Evolutionary conservation across 495 filamentous ascomycete genomes (phyloP).

Genomic region (Penicillium parvum): DNA sequence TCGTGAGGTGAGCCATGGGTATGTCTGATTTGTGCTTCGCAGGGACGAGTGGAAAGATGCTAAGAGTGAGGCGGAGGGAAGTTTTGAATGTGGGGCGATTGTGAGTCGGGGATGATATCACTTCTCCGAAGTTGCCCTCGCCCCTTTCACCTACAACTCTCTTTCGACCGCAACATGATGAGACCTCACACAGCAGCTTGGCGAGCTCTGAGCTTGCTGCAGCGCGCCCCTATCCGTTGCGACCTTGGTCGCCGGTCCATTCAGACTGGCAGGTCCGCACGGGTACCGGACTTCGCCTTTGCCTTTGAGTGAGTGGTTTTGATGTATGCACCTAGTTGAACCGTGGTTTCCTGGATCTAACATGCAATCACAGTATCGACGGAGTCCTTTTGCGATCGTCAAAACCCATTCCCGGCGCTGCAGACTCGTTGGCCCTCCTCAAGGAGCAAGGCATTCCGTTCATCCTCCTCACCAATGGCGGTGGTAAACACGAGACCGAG

Average conservation of each 20-base stretch:
- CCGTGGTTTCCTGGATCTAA: conserved; percentile 4
- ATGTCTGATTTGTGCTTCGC: no score
- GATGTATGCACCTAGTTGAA: conserved; percentile 14
- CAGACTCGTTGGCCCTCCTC: conserved; percentile 67
- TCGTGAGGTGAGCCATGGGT: no score
- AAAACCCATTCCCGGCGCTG: conserved; percentile 73
- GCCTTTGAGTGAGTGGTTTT: conserved; percentile 68
- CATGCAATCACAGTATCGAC: conserved; percentile 63
- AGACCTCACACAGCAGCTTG: conserved; percentile 20
- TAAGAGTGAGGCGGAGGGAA: not conserved
- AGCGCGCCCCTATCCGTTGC: conserved; percentile 18
- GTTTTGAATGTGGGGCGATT: conserved; percentile 2
- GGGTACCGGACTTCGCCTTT: conserved; percentile 66
- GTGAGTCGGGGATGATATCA: conserved; percentile 18
- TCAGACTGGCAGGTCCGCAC: conserved; percentile 30
- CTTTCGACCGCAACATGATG: conserved; percentile 17
- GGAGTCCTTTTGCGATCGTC: conserved; percentile 89
- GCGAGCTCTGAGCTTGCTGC: conserved; percentile 31
- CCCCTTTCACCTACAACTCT: conserved; percentile 2
- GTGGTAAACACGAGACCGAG: conserved; percentile 70
- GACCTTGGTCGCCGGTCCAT: conserved; percentile 19
- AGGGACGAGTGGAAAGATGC: conserved; percentile 9
- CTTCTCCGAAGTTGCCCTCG: not conserved
- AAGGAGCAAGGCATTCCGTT: conserved; percentile 70
- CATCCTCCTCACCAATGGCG: conserved; percentile 86